Evolutionary conservation across 116 monocot genomes (phyloP), one percentile per base, ranked within the genome.

Genomic region (Papilionanthe hybrid): DNA sequence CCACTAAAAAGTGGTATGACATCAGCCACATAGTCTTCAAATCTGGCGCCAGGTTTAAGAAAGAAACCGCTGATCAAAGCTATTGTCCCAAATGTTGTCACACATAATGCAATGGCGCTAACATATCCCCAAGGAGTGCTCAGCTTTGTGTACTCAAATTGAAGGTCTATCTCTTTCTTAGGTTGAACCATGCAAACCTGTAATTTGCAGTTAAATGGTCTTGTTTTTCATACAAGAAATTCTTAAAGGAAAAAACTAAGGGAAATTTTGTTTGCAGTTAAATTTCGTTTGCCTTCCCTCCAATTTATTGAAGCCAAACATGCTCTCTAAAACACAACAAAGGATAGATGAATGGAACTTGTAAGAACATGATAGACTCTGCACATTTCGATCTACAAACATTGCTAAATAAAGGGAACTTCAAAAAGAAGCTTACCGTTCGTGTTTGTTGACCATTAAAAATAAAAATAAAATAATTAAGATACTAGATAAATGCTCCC

Each of bases 121-220:
- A 92, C n/a, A 67, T 94, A 94, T 48, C 92, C 94, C 88, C 81
- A 92, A 66, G 86, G 88, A 56, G 88, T 90, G 77, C 92, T 94
- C 74, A 94, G 78, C 17, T 82, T 88, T 75, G 88, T 84, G 22
- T 76, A 63, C 72, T 94, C 92, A 79, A 94, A 87, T 66, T 94
- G 92, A 81, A 94, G 92, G 80, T 94, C 92, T 19, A 94, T 88
- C 83, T 94, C 94, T 53, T 87, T 82, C 65, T 94, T 94, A 41
- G 94, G 94, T 82, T 92, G 94, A 45, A 92, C 94, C 86, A 90
- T 87, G 81, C 94, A 94, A 15, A 94, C 94, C 94, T 92, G 75
- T 28, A 75, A 53, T 53, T 53, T 15, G 53, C 15, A 53, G 42
- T 73, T 20, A n/a, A 73, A 73, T 29, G 37, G 37, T 71, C 37